Conservation (phyloP, 345 rosid species). For the Rhizophora mangle region DNA sequence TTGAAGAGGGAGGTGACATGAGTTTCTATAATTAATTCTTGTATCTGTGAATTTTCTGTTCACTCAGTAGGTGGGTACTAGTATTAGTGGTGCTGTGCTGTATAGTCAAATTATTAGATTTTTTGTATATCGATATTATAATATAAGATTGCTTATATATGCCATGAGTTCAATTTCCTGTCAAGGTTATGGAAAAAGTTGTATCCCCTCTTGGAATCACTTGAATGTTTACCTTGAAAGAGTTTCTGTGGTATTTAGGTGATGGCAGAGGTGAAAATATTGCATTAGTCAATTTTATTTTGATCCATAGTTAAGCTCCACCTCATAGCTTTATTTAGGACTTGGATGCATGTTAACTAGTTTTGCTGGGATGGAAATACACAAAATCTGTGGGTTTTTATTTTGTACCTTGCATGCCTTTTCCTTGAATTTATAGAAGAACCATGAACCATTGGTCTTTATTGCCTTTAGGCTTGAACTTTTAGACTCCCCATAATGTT, state of each 20-base stretch:
- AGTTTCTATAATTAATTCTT: background rate
- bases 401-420: background rate
- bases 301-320: too few species aligned
- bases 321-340: background rate
- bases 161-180: too few species aligned
- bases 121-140: too few species aligned
- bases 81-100: constrained; percentile 2
- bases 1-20: too few species aligned
- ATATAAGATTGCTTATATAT: too few species aligned
- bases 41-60: background rate
- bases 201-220: background rate
- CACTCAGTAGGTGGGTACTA: background rate
- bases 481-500: constrained; percentile 28
- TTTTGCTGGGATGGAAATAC: background rate
- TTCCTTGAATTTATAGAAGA: constrained; percentile 11
- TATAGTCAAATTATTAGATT: background rate
- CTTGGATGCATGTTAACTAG: background rate
- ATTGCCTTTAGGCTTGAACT: constrained; percentile 26
- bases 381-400: background rate
- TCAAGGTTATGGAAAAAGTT: too few species aligned
- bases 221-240: background rate
- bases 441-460: constrained; percentile 1
- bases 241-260: background rate
- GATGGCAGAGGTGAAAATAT: background rate
- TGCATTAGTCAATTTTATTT: too few species aligned